phyloP scores from a whole-genome alignment of 441 rosid genomes.

The Flueggea neowawraea region DNA sequence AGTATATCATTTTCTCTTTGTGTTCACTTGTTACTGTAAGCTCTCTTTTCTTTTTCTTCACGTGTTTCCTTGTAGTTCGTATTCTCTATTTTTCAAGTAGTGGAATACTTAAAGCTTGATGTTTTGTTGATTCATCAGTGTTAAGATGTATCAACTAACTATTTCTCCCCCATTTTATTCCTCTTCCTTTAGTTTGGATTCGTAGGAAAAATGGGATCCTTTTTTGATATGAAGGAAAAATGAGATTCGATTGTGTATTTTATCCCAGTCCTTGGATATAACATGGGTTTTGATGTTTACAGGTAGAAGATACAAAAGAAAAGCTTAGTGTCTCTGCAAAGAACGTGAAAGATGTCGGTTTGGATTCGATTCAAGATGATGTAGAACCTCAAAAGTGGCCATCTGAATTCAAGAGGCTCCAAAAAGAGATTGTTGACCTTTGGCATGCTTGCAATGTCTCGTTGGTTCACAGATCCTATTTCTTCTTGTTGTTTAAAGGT shows the following conservation, averaged over 20 bases:
- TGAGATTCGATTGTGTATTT: too few species aligned
- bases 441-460: slow-evolving; percentile 84
- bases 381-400: slow-evolving; percentile 41
- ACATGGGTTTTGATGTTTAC: slow-evolving; percentile 16
- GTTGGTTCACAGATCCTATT: slow-evolving; percentile 84
- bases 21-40: too few species aligned
- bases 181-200: too few species aligned
- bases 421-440: slow-evolving; percentile 64
- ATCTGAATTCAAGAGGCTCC: slow-evolving; percentile 58
- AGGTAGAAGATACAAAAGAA: slow-evolving; percentile 45
- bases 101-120: too few species aligned
- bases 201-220: too few species aligned
- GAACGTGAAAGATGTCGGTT: slow-evolving; percentile 58
- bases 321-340: slow-evolving; percentile 26
- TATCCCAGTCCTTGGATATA: not conserved
- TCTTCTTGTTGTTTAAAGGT: slow-evolving; percentile 75
- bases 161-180: too few species aligned
- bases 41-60: slow-evolving; percentile 3
- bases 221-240: too few species aligned
- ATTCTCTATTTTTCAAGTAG: too few species aligned
- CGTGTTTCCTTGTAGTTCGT: too few species aligned
- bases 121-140: too few species aligned
- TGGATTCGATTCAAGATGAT: slow-evolving; percentile 68
- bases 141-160: too few species aligned
- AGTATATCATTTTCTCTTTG: slow-evolving; percentile 11